Evolutionary conservation across 2,329 filamentous ascomycete genomes (phyloP), one percentile per base, ranked within the genome.

Genomic region (Colletotrichum truncatum): DNA sequence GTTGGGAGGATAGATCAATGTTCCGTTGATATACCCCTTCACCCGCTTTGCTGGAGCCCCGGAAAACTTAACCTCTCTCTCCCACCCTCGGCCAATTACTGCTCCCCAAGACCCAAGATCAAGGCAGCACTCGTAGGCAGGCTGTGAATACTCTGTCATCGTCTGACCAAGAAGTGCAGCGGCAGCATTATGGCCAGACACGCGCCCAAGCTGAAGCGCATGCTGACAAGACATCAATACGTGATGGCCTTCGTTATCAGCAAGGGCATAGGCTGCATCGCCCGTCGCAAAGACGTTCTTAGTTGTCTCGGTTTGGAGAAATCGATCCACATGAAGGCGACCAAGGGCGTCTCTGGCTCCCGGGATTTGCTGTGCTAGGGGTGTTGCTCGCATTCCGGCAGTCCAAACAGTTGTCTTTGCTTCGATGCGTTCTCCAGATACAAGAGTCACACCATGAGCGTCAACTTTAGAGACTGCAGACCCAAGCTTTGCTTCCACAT

Each of bases 221-320:
- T 81, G 78, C 66, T 81, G 78, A 59, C 79, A 81, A 1, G 74
- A 79, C 75, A 79, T 80, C 16, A 78, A 46, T 2, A 74, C 70
- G 16, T 71, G 34, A 34, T 78, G 70, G 3, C 73, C 74, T 1
- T 73, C 39, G 1, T 52, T 53, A 34, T 76, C 74, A 3, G 73
- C 66, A 0, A 48, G 18, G 0, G 69, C 75, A 36, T 67, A 68
- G 0, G 77, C 78, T 0, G 76, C 68, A 38, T 80, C 77, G 2
- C 78, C 79, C 0, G 78, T 73, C 0, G 70, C 78, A 28, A 76
- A 78, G 1, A 79, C 63, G 3, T 72, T 43, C 2, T 58, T 28
- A 1, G 43, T 30, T 0, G 65, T 64, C 3, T 70, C 60, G 11
- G 74, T 73, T 0, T 73, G 74, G 4, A 79, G 73, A 21, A 74